Conservation (phyloP, 768 basidiomycete genomes). For the Suillus tomentosus region DNA sequence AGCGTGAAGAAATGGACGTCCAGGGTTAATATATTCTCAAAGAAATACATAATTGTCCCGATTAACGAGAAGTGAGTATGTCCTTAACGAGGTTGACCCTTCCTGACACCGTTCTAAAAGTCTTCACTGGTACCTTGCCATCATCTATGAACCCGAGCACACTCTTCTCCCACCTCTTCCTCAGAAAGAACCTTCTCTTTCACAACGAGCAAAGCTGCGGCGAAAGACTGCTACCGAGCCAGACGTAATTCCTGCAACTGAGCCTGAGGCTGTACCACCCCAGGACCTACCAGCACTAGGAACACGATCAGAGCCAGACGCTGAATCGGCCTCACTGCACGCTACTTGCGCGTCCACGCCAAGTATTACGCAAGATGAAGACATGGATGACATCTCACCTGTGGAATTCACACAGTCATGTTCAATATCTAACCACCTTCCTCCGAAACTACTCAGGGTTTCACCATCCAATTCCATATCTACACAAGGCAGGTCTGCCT, state of each 20-base stretch:
- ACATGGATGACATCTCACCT: constrained; percentile 16
- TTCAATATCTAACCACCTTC: constrained; percentile 15
- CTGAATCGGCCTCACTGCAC: constrained; percentile 18
- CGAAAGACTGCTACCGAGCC: constrained; percentile 8
- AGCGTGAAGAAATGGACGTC: constrained; percentile 94
- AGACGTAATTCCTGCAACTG: constrained; percentile 5
- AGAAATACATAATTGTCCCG: constrained; percentile 92
- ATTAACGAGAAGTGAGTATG: constrained; percentile 89
- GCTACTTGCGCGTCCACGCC: constrained; percentile 27
- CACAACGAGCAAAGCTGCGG: constrained; percentile 9
- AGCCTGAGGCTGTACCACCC: constrained; percentile 3
- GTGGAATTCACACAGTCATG: constrained; percentile 19
- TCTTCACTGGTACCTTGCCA: constrained; percentile 95
- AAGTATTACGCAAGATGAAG: constrained; percentile 19
- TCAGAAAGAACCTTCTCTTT: constrained; percentile 20
- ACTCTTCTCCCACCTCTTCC: constrained; percentile 54
- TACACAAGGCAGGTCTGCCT: background rate
- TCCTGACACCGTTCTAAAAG: constrained; percentile 42
- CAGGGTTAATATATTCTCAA: constrained; percentile 83
- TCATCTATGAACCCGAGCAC: constrained; percentile 82
- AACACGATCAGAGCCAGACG: constrained; percentile 17
- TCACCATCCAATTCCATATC: constrained; percentile 11
- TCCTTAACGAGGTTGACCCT: background rate
- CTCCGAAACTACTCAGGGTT: constrained; percentile 13
- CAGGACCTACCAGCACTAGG: constrained; percentile 7